phyloP scores from a whole-genome alignment of 1,284 basidiomycete genomes.

The Cryptococcus amylolentus region DNA sequence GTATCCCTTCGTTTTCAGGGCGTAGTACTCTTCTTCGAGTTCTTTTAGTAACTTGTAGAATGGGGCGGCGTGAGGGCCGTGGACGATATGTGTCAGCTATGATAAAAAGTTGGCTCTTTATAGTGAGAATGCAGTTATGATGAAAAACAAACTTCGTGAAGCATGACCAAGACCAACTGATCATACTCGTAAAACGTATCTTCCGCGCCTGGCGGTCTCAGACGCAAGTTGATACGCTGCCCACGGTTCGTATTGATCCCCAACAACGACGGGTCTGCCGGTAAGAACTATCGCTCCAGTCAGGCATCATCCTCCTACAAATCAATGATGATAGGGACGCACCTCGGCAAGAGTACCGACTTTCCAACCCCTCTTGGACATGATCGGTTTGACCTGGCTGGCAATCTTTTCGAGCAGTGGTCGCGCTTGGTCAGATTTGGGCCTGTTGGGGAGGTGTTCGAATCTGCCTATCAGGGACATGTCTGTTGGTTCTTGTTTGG shows the following conservation, averaged over 20 bases:
- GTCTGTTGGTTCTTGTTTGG: neutral
- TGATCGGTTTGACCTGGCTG: conserved; percentile 81
- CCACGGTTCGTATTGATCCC: conserved; percentile 68
- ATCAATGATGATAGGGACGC: conserved; percentile 4
- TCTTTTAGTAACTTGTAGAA: conserved; percentile 70
- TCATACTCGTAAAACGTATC: conserved; percentile 73
- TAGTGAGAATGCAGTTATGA: neutral
- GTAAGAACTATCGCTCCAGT: conserved; percentile 61
- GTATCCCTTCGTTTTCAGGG: conserved; percentile 70
- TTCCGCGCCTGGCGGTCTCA: conserved; percentile 66
- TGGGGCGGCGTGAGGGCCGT: conserved; percentile 77
- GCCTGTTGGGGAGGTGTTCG: conserved; percentile 45
- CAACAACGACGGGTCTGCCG: conserved; percentile 65
- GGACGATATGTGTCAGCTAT: conserved; percentile 80
- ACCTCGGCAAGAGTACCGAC: conserved; percentile 73
- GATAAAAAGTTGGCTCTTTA: neutral
- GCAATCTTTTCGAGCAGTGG: conserved; percentile 66
- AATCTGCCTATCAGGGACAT: conserved; percentile 41
- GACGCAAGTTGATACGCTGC: conserved; percentile 70
- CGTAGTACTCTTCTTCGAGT: conserved; percentile 76
- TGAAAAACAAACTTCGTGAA: conserved; percentile 65
- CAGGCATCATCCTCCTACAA: neutral
- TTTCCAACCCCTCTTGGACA: conserved; percentile 74
- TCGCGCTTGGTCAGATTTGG: conserved; percentile 44
- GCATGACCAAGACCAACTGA: conserved; percentile 70